phyloP scores from a whole-genome alignment of 2,329 filamentous ascomycete species.

The Aspergillus sp. region DNA sequence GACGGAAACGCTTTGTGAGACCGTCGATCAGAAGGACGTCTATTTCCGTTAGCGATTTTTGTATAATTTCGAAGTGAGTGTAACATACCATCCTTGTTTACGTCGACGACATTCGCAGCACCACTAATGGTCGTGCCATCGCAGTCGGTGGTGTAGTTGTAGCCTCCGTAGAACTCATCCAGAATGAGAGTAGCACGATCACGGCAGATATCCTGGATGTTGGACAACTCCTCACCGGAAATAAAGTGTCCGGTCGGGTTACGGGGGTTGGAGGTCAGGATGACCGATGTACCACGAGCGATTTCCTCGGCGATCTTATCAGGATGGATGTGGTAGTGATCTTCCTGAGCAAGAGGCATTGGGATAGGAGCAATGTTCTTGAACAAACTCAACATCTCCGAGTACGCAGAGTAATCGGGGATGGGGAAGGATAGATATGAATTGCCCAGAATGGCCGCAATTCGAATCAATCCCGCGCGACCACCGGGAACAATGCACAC shows the following conservation, averaged over 20 bases:
- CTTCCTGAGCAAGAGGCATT: slow-evolving; percentile 77
- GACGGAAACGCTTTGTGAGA: slow-evolving; percentile 92
- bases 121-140: slow-evolving; percentile 87
- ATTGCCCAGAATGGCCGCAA: slow-evolving; percentile 90
- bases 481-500: slow-evolving; percentile 95
- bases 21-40: slow-evolving; percentile 95
- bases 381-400: slow-evolving; percentile 94
- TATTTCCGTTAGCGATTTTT: slow-evolving; percentile 13
- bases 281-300: slow-evolving; percentile 79
- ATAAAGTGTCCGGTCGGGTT: slow-evolving; percentile 93
- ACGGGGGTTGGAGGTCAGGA: slow-evolving; percentile 90
- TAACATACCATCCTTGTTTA: slow-evolving; percentile 67
- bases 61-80: neutral
- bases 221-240: slow-evolving; percentile 76
- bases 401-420: slow-evolving; percentile 94
- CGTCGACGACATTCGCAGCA: slow-evolving; percentile 85
- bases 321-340: slow-evolving; percentile 90
- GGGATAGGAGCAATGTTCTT: slow-evolving; percentile 90
- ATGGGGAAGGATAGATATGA: slow-evolving; percentile 93
- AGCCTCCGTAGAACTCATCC: slow-evolving; percentile 95
- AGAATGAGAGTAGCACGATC: slow-evolving; percentile 88
- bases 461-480: slow-evolving; percentile 87
- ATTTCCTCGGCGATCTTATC: slow-evolving; percentile 93
- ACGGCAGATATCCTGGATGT: slow-evolving; percentile 91
- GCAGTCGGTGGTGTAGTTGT: slow-evolving; percentile 92